Conservation (phyloP, 116 monocot species). For the Phalaenopsis hybrid region DNA sequence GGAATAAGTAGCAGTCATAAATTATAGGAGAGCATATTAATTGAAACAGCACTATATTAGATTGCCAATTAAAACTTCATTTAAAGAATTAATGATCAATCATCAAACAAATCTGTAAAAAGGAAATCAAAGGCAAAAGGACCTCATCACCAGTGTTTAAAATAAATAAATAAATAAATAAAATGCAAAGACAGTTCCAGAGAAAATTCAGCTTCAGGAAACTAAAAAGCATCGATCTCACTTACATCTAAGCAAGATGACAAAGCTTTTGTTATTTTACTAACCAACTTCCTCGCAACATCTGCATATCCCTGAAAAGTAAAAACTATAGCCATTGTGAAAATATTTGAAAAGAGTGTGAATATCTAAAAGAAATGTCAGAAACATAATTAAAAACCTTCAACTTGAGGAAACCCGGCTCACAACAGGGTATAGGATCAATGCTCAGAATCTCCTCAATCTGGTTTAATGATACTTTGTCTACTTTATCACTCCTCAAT, state of each 20-base stretch:
- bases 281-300: conserved; percentile 34
- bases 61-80: neutral
- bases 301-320: conserved; percentile 41
- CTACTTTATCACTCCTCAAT: conserved; percentile 7
- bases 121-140: neutral
- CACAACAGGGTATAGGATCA: conserved; percentile 40
- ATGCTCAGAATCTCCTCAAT: conserved; percentile 42
- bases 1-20: neutral
- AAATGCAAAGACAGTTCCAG: neutral
- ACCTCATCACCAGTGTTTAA: neutral
- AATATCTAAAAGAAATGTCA: neutral
- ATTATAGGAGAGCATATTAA: too few relatives aligned
- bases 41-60: neutral
- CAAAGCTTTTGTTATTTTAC: conserved; percentile 39
- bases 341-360: neutral
- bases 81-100: neutral
- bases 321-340: neutral
- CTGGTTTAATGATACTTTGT: conserved; percentile 38
- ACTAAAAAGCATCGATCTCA: neutral
- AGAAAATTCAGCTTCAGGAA: neutral
- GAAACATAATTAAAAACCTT: conserved; percentile 26
- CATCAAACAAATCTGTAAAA: neutral
- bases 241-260: conserved; percentile 44
- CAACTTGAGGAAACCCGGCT: conserved; percentile 40
- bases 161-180: neutral